Percentiles rank a stretch among this genome's conserved stretches.
phyloP scores from a whole-genome alignment of 805 yeast genomes.

The Lipomyces sp. region DNA sequence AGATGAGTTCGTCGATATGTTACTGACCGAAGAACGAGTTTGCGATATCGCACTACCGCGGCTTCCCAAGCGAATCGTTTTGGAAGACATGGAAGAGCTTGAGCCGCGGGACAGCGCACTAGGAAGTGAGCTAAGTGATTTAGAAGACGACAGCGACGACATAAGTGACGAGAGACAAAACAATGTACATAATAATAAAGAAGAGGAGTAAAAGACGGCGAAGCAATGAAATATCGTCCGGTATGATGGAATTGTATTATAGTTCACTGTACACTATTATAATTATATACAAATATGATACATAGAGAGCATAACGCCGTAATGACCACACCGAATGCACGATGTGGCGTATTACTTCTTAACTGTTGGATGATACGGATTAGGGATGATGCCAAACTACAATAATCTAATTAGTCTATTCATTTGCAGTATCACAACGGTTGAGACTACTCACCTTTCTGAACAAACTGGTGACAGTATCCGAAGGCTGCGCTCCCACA shows the following conservation, averaged over 20 bases:
- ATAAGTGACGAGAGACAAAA: slow-evolving; percentile 12
- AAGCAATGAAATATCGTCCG: neutral
- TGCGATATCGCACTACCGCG: slow-evolving; percentile 78
- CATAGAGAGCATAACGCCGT: neutral
- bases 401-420: neutral
- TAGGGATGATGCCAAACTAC: slow-evolving; percentile 13
- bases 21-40: slow-evolving; percentile 62
- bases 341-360: neutral
- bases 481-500: slow-evolving; percentile 94
- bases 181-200: neutral
- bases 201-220: slow-evolving; percentile 4
- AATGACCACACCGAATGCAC: neutral
- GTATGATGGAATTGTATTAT: neutral
- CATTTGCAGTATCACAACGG: neutral
- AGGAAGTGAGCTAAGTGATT: slow-evolving; percentile 48
- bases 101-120: slow-evolving; percentile 46
- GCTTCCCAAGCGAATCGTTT: slow-evolving; percentile 48
- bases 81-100: slow-evolving; percentile 47
- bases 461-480: slow-evolving; percentile 74
- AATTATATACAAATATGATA: neutral
- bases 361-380: slow-evolving; percentile 16
- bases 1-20: slow-evolving; percentile 74
- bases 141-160: slow-evolving; percentile 19
- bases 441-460: slow-evolving; percentile 56
- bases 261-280: slow-evolving; percentile 5